Evolutionary conservation across 805 yeast species (phyloP).

Genomic region (Tetrapisispora nanseiensis): DNA sequence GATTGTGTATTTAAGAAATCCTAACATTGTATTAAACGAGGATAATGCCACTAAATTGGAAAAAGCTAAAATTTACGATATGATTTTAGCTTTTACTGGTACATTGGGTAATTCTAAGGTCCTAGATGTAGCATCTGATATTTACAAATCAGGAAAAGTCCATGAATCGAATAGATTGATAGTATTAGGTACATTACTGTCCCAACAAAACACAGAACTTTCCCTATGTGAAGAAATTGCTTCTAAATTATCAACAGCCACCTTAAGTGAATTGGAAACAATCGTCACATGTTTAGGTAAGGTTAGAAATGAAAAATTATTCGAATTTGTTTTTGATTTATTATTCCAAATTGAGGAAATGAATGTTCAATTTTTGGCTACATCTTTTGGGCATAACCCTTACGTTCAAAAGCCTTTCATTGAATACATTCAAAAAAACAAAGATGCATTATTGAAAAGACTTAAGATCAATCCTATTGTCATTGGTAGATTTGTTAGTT

Average conservation of each 20-base stretch:
- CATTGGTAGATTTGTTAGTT: conserved; percentile 35
- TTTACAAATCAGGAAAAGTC: conserved; percentile 3
- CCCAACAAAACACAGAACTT: conserved; percentile 28
- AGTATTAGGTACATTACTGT: conserved; percentile 35
- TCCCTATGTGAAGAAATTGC: conserved; percentile 30
- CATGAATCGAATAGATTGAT: conserved; percentile 21
- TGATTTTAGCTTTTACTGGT: conserved; percentile 8
- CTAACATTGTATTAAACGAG: conserved; percentile 18
- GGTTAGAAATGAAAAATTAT: conserved; percentile 30
- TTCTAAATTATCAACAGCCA: conserved; percentile 35
- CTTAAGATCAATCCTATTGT: conserved; percentile 39
- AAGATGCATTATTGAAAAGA: conserved; percentile 32
- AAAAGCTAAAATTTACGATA: conserved; percentile 25
- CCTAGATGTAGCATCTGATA: conserved; percentile 3
- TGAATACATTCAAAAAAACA: conserved; percentile 37
- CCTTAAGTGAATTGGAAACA: conserved; percentile 44
- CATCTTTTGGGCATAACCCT: conserved; percentile 35
- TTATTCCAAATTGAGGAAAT: conserved; percentile 37
- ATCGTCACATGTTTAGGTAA: conserved; percentile 41
- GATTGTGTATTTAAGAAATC: conserved; percentile 28
- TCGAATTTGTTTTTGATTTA: conserved; percentile 30
- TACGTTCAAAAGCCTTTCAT: conserved; percentile 35
- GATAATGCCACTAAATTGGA: conserved; percentile 19
- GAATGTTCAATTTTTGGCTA: conserved; percentile 46
- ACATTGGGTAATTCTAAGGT: conserved; percentile 7